Evolutionary conservation across 208 protist species (phyloP).

Genomic region (Herpetomonas tarakana): DNA sequence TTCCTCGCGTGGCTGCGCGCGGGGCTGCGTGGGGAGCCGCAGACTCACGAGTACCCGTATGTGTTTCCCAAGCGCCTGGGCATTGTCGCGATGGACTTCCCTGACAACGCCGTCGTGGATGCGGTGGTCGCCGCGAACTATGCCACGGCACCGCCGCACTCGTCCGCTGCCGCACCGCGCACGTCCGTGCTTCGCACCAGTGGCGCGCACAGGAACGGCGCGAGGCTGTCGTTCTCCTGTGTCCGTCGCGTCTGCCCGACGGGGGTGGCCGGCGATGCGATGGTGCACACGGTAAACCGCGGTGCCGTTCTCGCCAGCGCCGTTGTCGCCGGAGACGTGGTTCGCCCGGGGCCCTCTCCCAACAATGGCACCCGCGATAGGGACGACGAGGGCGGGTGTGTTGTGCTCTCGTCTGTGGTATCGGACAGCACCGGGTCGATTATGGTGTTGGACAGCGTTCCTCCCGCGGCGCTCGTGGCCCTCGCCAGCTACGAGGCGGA

Average conservation of each 20-base stretch:
- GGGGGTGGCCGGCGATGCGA: neutral
- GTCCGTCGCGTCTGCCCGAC: neutral
- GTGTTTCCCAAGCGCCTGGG: neutral
- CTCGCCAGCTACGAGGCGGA: no score
- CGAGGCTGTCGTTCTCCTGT: neutral
- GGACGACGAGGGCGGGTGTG: no score
- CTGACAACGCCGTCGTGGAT: neutral
- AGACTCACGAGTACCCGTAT: neutral
- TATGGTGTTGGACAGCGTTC: no score
- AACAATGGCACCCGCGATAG: no score
- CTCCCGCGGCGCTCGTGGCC: no score
- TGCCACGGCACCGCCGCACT: neutral
- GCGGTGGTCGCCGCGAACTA: neutral
- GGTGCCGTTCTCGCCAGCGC: neutral
- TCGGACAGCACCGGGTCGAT: no score
- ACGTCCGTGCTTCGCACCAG: no score
- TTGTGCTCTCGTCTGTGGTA: no score
- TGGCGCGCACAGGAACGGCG: neutral
- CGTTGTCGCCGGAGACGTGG: neutral
- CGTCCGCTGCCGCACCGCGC: neutral
- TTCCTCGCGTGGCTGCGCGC: neutral
- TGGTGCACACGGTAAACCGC: neutral
- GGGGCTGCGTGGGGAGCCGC: neutral
- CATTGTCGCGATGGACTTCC: neutral
- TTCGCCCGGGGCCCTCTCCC: no score